These are phyloP conservation scores for Ustilago bromivora DNA, from an alignment of 1,284 basidiomycete species.

Conservation along the genomic window DNA sequence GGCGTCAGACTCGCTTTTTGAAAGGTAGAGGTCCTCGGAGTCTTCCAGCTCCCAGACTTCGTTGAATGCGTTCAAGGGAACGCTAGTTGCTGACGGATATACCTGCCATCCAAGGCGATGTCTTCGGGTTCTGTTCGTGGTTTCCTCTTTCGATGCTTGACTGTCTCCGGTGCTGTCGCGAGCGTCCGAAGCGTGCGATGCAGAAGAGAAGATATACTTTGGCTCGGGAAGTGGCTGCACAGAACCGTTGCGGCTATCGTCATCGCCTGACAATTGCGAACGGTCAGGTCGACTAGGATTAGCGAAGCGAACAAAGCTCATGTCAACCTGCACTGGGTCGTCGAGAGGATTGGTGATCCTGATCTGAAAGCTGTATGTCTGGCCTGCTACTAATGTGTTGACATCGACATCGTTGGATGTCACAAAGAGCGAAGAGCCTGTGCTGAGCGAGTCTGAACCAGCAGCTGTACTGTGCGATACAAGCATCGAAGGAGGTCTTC, in stretches of 20 bases:
- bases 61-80: constrained; percentile 56
- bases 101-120: constrained; percentile 32
- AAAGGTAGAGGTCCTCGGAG: constrained; percentile 42
- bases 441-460: constrained; percentile 3
- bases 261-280: background rate
- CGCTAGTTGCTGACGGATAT: constrained; percentile 36
- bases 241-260: background rate
- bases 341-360: constrained; percentile 60
- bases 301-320: constrained; percentile 47
- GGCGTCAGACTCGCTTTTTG: constrained; percentile 10
- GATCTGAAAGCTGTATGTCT: constrained; percentile 55
- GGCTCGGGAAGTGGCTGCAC: constrained; percentile 30
- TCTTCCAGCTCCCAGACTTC: constrained; percentile 63
- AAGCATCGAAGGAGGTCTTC: constrained; percentile 27
- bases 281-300: constrained; percentile 3
- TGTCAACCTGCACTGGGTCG: constrained; percentile 55
- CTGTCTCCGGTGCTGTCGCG: background rate
- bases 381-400: constrained; percentile 32
- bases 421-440: constrained; percentile 14
- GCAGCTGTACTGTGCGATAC: background rate
- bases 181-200: background rate
- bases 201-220: constrained; percentile 32
- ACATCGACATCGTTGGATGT: constrained; percentile 40
- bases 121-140: background rate
- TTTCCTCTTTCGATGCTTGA: background rate